Evolutionary conservation across 768 basidiomycete species (phyloP).

Genomic region (Lactarius indigo): DNA sequence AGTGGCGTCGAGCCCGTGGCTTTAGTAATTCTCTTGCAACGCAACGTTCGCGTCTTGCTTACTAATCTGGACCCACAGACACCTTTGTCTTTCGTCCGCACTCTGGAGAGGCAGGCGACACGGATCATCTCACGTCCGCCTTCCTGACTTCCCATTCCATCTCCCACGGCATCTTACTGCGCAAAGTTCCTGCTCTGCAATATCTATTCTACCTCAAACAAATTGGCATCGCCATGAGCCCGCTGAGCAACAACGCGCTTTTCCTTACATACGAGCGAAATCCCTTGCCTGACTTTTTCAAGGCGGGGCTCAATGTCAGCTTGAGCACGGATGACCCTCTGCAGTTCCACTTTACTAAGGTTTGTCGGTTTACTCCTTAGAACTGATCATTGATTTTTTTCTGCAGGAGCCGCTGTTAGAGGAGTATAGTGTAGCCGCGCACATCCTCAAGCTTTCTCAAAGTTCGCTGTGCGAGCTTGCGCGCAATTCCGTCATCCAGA

Average conservation of each 20-base stretch:
- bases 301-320: slow-evolving; percentile 92
- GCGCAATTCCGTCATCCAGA: slow-evolving; percentile 95
- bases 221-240: slow-evolving; percentile 98
- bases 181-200: slow-evolving; percentile 95
- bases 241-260: slow-evolving; percentile 94
- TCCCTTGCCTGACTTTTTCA: slow-evolving; percentile 96
- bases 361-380: slow-evolving; percentile 27
- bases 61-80: slow-evolving; percentile 44
- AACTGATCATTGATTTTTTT: not conserved
- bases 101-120: slow-evolving; percentile 96
- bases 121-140: slow-evolving; percentile 94
- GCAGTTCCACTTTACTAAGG: slow-evolving; percentile 99
- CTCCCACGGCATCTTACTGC: slow-evolving; percentile 96
- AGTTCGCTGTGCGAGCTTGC: slow-evolving; percentile 94
- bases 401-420: slow-evolving; percentile 86
- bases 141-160: slow-evolving; percentile 97
- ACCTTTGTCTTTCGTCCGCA: slow-evolving; percentile 97
- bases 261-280: slow-evolving; percentile 97
- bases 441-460: slow-evolving; percentile 97
- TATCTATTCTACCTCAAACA: slow-evolving; percentile 98
- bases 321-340: slow-evolving; percentile 93
- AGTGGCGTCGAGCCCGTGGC: slow-evolving; percentile 82
- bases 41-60: not conserved
- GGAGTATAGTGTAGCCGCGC: slow-evolving; percentile 95
- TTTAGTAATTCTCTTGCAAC: slow-evolving; percentile 69